Base-by-base conservation (phyloP, 2,329 filamentous ascomycete species). In the Colletotrichum tropicicola region DNA sequence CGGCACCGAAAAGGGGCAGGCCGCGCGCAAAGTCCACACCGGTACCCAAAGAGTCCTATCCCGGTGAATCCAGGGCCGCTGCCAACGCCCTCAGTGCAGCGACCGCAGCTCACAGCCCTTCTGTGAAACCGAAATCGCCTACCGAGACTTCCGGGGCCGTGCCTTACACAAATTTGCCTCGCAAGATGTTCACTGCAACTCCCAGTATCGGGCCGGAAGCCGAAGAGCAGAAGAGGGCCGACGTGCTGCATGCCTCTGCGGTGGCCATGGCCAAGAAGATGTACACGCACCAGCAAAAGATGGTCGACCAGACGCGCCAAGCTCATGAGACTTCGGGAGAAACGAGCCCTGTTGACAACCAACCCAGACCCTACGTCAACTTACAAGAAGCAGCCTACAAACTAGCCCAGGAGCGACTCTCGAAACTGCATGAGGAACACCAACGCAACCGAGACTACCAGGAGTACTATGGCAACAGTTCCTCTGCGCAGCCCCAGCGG, bases 251-350 rank as follows among this genome's bases (percentile, higher is more conserved):
- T 68, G 92, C 93, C 28, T 95, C 93, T 19, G 93, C 94, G 3
- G 82, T 97, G 3, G 92, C 92, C 10, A 97, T 98, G 93, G 94
- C 94, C 6, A 92, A 91, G 77, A 88, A 91, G 70, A 95, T 97
- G 89, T 97, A 94, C 73, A 87, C 83, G 10, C 82, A 87, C 32
- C 90, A 93, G 70, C 88, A 92, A 67, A 87, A 85, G 66, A 85
- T 84, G 65, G 81, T 86, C 2, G 85, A 89, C 6, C 80, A 83
- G 66, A 78, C 81, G 28, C 82, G 79, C 68, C 80, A 80, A 55
- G 73, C 72, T 1, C 75, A 82, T 10, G 74, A 70, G 13, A 74
- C 73, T 7, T 73, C 73, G 9, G 52, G 66, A 12, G 71, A 79
- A 65, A 69, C 75, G 57, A 70, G 73, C 61, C 65, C 76, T 65